Evolutionary conservation across 1,284 basidiomycete species (phyloP).

Genomic region (Butyriboletus appendiculatus): DNA sequence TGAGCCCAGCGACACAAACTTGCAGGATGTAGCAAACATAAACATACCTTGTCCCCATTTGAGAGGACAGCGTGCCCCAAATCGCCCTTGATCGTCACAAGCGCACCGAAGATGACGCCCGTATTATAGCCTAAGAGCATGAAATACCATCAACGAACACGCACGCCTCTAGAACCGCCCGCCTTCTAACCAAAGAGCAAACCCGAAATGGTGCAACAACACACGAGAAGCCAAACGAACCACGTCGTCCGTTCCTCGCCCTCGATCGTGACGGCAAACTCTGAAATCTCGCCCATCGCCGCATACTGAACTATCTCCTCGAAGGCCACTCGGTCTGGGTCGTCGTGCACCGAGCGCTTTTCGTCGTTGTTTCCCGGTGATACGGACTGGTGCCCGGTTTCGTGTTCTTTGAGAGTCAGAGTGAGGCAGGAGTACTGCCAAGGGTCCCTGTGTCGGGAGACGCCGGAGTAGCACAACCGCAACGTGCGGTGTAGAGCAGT

Average conservation of each 20-base stretch:
- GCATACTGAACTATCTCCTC: conserved; percentile 16
- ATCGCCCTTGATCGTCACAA: conserved; percentile 72
- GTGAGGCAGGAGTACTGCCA: too few relatives aligned
- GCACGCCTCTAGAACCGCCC: too few relatives aligned
- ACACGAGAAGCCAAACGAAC: conserved; percentile 71
- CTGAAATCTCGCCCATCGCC: conserved; percentile 54
- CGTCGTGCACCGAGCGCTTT: not conserved
- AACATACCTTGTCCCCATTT: conserved; percentile 61
- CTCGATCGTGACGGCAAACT: conserved; percentile 62
- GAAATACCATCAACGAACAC: not conserved
- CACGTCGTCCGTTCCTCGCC: conserved; percentile 68
- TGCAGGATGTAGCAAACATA: too few relatives aligned
- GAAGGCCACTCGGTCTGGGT: conserved; percentile 6
- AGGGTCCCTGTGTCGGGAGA: too few relatives aligned
- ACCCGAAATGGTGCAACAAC: conserved; percentile 72
- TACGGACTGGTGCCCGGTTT: not conserved
- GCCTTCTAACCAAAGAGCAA: conserved; percentile 65
- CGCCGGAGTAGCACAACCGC: too few relatives aligned
- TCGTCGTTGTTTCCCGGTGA: conserved; percentile 2
- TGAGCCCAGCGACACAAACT: not conserved
- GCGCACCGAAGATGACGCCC: conserved; percentile 75
- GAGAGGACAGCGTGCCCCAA: conserved; percentile 61
- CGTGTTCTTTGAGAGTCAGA: conserved; percentile 7
- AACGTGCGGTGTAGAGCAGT: too few relatives aligned
- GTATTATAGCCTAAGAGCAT: conserved; percentile 74